Conservation (phyloP, 2,329 filamentous ascomycete genomes). For the Fusarium drepaniforme region DNA sequence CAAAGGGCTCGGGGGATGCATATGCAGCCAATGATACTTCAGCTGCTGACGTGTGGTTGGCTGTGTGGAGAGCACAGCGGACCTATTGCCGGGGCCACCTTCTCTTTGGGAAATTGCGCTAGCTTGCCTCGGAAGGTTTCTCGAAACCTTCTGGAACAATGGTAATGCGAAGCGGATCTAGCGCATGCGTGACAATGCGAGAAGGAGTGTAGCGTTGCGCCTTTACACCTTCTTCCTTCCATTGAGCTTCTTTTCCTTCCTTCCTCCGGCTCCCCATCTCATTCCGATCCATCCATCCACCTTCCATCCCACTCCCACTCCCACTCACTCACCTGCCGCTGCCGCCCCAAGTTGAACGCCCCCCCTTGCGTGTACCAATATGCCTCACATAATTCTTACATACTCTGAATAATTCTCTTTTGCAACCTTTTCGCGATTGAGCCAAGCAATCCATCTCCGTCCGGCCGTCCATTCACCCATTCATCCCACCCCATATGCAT, state of each 20-base stretch:
- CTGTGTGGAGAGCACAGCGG: slow-evolving; percentile 35
- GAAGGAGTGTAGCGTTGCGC: slow-evolving; percentile 38
- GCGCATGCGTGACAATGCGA: slow-evolving; percentile 30
- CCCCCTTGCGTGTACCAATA: slow-evolving; percentile 10
- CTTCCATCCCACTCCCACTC: background rate
- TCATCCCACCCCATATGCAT: slow-evolving; percentile 7
- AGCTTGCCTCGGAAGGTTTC: slow-evolving; percentile 51
- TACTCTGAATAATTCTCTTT: slow-evolving; percentile 11
- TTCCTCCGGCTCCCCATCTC: slow-evolving; percentile 22
- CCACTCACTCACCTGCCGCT: slow-evolving; percentile 10
- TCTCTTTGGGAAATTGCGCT: slow-evolving; percentile 46
- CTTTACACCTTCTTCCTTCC: slow-evolving; percentile 27
- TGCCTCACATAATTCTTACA: slow-evolving; percentile 24
- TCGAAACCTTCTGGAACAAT: slow-evolving; percentile 50
- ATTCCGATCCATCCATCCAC: slow-evolving; percentile 25
- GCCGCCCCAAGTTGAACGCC: background rate
- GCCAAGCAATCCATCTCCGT: background rate
- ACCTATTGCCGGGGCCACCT: slow-evolving; percentile 40
- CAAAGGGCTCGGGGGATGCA: slow-evolving; percentile 9
- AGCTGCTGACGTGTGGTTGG: slow-evolving; percentile 43
- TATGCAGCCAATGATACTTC: slow-evolving; percentile 1
- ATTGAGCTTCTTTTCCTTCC: slow-evolving; percentile 36
- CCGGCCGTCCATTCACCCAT: slow-evolving; percentile 1
- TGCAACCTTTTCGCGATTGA: background rate
- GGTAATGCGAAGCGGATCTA: slow-evolving; percentile 33